Evolutionary conservation across 768 basidiomycete species (phyloP).

Genomic region (Fomitopsis pulvina): DNA sequence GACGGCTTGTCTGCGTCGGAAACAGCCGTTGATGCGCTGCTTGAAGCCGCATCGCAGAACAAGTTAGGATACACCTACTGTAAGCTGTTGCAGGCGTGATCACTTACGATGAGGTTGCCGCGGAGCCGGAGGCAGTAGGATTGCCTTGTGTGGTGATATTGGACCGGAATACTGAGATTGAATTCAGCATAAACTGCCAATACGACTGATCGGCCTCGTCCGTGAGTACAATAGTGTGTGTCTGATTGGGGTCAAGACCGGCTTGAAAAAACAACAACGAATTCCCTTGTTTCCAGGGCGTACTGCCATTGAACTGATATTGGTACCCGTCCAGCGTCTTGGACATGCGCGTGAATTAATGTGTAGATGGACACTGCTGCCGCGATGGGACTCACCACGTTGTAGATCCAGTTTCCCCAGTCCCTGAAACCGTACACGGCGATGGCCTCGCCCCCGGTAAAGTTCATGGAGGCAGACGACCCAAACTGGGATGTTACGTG

Average conservation of each 20-base stretch:
- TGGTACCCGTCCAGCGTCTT: conserved; percentile 35
- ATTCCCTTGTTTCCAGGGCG: conserved; percentile 29
- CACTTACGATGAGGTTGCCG: background rate
- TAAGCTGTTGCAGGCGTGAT: background rate
- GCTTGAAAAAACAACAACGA: conserved; percentile 58
- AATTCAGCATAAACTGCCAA: conserved; percentile 8
- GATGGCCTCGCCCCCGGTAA: conserved; percentile 38
- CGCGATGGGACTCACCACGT: conserved; percentile 15
- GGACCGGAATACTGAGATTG: conserved; percentile 8
- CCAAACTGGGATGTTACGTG: conserved; percentile 29
- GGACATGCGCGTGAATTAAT: conserved; percentile 41
- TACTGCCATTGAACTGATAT: conserved; percentile 39
- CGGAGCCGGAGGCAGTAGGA: background rate
- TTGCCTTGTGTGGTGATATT: background rate
- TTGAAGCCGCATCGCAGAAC: background rate
- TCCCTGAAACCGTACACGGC: conserved; percentile 12
- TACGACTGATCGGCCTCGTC: conserved; percentile 30
- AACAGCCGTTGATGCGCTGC: background rate
- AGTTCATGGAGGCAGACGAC: conserved; percentile 35
- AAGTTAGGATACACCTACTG: background rate
- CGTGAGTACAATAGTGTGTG: conserved; percentile 49
- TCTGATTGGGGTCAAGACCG: conserved; percentile 41
- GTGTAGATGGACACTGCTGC: conserved; percentile 40
- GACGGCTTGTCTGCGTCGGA: background rate
- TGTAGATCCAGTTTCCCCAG: conserved; percentile 21